Conservation (phyloP, 2,329 filamentous ascomycete genomes). For the Sphaerulina populicola region DNA sequence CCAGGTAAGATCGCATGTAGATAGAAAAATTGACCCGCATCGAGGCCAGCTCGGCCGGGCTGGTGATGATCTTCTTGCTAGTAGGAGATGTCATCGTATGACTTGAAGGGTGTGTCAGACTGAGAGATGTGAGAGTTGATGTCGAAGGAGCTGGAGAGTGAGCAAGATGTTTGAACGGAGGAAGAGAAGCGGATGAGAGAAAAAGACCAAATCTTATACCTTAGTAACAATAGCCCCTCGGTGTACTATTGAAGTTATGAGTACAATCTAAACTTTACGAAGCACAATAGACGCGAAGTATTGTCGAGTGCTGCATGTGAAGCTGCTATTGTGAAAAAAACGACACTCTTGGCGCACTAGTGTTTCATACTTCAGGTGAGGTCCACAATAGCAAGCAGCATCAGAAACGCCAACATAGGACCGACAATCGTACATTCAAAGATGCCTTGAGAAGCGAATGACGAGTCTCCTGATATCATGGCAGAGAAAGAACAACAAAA, state of each 20-base stretch:
- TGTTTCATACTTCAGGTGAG: background rate
- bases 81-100: background rate
- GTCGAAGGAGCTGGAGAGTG: background rate
- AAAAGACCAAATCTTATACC: background rate
- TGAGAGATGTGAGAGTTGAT: background rate
- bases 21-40: background rate
- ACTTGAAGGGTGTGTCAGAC: background rate
- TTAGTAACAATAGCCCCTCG: background rate
- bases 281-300: background rate
- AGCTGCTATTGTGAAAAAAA: background rate
- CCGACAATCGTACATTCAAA: too few relatives aligned
- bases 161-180: background rate
- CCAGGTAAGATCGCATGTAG: background rate
- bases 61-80: background rate
- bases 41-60: conserved; percentile 2
- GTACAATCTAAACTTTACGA: too few relatives aligned
- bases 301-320: background rate
- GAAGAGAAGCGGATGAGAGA: background rate
- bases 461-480: too few relatives aligned
- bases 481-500: too few relatives aligned
- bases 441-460: too few relatives aligned
- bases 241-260: background rate
- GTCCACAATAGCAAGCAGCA: too few relatives aligned
- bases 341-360: background rate
- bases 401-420: too few relatives aligned